phyloP scores from a whole-genome alignment of 2,329 filamentous ascomycete genomes.

The Alternaria hordeiaustralica region DNA sequence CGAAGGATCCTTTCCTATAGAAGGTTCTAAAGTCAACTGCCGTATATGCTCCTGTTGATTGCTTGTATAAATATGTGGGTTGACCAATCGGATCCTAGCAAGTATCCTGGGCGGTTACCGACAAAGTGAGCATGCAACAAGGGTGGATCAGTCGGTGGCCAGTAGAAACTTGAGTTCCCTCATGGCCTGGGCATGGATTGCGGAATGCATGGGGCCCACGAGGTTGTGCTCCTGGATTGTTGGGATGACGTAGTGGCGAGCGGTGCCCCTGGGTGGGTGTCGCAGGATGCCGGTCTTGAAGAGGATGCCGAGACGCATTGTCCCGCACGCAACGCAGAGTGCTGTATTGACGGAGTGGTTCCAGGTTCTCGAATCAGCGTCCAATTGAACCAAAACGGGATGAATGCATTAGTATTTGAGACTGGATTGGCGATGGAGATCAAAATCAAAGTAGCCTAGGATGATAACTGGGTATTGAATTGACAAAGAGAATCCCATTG shows the following conservation, averaged over 20 bases:
- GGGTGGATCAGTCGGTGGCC: background rate
- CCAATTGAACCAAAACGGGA: background rate
- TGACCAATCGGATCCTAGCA: background rate
- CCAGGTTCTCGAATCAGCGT: background rate
- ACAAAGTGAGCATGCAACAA: background rate
- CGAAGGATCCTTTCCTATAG: background rate
- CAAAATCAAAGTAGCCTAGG: background rate
- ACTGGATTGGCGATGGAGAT: background rate
- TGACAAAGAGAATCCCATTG: conserved; percentile 10
- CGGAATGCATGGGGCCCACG: background rate
- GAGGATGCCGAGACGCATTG: background rate
- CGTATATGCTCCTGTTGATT: conserved; percentile 1
- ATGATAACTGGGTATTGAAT: background rate
- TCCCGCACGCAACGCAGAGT: background rate
- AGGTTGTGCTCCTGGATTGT: background rate
- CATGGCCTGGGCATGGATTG: background rate
- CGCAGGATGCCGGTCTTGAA: background rate
- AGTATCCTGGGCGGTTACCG: background rate
- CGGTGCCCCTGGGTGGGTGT: background rate
- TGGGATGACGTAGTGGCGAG: background rate
- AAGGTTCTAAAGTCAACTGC: background rate
- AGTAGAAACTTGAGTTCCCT: background rate
- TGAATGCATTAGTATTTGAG: background rate
- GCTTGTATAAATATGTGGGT: background rate
- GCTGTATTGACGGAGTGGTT: background rate